Conservation (phyloP, 805 yeast species). For the Kazachstania kunashirensis region DNA sequence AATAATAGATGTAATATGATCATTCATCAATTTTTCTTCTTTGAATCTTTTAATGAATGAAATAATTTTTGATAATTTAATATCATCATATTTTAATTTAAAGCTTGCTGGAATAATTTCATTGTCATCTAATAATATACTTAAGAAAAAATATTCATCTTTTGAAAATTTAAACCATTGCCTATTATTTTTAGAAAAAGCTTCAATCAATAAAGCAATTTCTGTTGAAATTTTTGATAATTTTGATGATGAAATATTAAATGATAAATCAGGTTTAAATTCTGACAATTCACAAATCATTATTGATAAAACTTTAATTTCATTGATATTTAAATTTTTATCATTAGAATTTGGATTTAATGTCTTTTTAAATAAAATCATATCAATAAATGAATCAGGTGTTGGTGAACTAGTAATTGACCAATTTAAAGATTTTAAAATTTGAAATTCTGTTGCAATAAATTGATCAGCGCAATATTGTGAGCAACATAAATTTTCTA, state of each 20-base stretch:
- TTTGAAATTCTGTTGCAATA: slow-evolving; percentile 57
- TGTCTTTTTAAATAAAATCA: slow-evolving; percentile 31
- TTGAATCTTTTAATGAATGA: slow-evolving; percentile 2
- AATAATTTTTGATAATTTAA: neutral
- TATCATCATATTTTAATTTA: slow-evolving; percentile 18
- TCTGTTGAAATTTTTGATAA: slow-evolving; percentile 21
- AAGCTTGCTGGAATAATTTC: slow-evolving; percentile 23
- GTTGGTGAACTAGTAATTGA: slow-evolving; percentile 38
- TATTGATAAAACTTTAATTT: slow-evolving; percentile 45
- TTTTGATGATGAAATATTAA: slow-evolving; percentile 22
- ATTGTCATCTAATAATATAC: neutral
- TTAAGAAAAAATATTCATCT: neutral
- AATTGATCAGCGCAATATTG: slow-evolving; percentile 46
- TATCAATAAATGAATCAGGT: slow-evolving; percentile 53
- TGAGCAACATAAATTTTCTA: slow-evolving; percentile 47
- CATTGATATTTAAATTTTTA: slow-evolving; percentile 26
- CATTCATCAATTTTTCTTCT: slow-evolving; percentile 2
- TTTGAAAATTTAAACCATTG: neutral
- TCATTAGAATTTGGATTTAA: neutral
- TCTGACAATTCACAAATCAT: slow-evolving; percentile 59
- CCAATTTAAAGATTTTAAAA: slow-evolving; percentile 57
- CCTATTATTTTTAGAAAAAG: neutral
- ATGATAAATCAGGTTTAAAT: slow-evolving; percentile 49
- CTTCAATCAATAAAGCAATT: slow-evolving; percentile 1
- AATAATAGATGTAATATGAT: slow-evolving; percentile 1